Base-by-base conservation (phyloP, 495 filamentous ascomycete species). In the Penicillium soppii region DNA sequence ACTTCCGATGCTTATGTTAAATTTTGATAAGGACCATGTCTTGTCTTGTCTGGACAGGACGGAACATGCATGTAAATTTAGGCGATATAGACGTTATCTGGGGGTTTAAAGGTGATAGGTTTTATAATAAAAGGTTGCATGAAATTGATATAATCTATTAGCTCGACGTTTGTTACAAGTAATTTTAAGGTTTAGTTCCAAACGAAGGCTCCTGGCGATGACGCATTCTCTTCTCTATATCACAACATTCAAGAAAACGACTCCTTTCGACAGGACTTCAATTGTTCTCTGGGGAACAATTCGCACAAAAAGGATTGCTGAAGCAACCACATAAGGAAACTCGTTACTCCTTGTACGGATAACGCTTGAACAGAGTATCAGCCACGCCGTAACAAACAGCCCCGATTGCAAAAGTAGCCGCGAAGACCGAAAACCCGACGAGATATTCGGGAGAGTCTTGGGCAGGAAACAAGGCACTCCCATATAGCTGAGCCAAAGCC, bases 61-160 rank as follows among this genome's bases (percentile, higher is more conserved):
- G 26, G 39, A 29, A 51, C 39, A 51, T 50, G 47, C 47, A 50
- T 51, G 48, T 51, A 51, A 37, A 51, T 39, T 37, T 51, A 37
- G 38, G 27, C 22, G 48, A 42, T 30, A 51, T 51, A 51, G 48
- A 51, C 17, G 48, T 35, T 43, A 33, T 30, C 5, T 20, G 32
- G 38, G 20, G 27, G 47, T 39, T 32, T 19, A 22, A 15, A 33
- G 37, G 36, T 25, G 36, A 17, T 49, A 49, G 10, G 37, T 20
- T 32, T 40, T 49, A 48, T 49, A 49, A 49, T 49, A 40, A 40
- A 49, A 8, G 46, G 46, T 40, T 49, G 35, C 15, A 49, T 30
- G 46, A 49, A 49, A 40, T 40, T 21, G 36, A 40, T 40, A 40
- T 8, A 13, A 22, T 16, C 32, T 23, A 39, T 10, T 21, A 17